Evolutionary conservation across 2,329 filamentous ascomycete genomes (phyloP).

Genomic region (Dothideomycetes sp.): DNA sequence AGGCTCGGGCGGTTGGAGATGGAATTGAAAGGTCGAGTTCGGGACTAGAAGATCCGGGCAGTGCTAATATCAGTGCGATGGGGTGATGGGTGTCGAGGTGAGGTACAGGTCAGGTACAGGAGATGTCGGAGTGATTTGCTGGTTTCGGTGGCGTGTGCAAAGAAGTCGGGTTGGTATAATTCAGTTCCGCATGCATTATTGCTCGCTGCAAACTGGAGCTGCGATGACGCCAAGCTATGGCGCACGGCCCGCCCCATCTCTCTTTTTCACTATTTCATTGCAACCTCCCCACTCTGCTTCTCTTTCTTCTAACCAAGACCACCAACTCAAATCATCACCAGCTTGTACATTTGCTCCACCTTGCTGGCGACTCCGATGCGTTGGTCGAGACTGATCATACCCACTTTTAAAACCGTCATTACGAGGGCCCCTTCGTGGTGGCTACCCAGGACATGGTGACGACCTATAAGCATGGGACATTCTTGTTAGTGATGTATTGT

Average conservation of each 20-base stretch:
- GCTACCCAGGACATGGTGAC: conserved; percentile 56
- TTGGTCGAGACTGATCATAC: conserved; percentile 55
- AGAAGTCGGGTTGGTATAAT: conserved; percentile 3
- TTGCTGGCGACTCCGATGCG: conserved; percentile 61
- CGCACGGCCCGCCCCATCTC: conserved; percentile 6
- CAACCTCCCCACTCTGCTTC: conserved; percentile 16
- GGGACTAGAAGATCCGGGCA: too few species aligned
- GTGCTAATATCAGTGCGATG: not conserved
- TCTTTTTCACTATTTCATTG: conserved; percentile 8
- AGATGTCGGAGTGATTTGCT: not conserved
- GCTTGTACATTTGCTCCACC: conserved; percentile 43
- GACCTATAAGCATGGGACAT: conserved; percentile 57
- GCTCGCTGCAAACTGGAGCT: not conserved
- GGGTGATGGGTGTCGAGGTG: not conserved
- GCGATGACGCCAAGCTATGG: conserved; percentile 5
- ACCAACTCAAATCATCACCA: conserved; percentile 67
- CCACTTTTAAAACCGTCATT: conserved; percentile 76
- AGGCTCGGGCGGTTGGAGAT: too few species aligned
- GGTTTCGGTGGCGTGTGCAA: not conserved
- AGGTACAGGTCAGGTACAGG: not conserved
- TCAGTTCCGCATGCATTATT: not conserved
- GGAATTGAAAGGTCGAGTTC: too few species aligned
- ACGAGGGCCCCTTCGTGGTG: conserved; percentile 51
- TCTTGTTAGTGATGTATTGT: conserved; percentile 12
- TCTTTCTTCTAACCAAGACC: conserved; percentile 46